phyloP scores from a whole-genome alignment of 2,329 filamentous ascomycete genomes.

The Calycina herbarum region DNA sequence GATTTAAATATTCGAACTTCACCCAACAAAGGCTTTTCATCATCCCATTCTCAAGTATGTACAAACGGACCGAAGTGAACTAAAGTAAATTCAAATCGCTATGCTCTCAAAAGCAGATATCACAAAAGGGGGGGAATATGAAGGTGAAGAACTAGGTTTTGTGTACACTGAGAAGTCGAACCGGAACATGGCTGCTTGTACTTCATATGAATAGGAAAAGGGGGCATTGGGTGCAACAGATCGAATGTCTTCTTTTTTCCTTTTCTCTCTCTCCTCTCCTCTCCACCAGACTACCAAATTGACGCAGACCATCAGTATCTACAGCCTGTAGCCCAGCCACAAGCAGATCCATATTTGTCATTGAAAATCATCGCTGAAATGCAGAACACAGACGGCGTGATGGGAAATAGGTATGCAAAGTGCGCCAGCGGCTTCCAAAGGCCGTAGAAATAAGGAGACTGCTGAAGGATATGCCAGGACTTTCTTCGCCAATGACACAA shows the following conservation, averaged over 20 bases:
- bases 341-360: constrained; percentile 32
- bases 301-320: constrained; percentile 28
- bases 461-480: constrained; percentile 30
- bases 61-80: constrained; percentile 28
- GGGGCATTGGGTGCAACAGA: constrained; percentile 31
- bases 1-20: neutral
- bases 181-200: constrained; percentile 15
- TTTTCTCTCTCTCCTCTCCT: constrained; percentile 31
- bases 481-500: constrained; percentile 28
- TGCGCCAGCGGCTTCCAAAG: constrained; percentile 31
- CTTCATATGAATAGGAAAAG: constrained; percentile 22
- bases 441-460: constrained; percentile 29
- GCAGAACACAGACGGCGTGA: constrained; percentile 19
- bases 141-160: constrained; percentile 17
- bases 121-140: constrained; percentile 21
- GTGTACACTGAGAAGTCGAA: constrained; percentile 21
- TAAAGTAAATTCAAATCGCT: constrained; percentile 28
- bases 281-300: constrained; percentile 30
- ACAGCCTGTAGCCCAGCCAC: constrained; percentile 31
- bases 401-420: constrained; percentile 33
- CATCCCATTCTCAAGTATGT: constrained; percentile 22
- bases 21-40: neutral
- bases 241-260: constrained; percentile 34
- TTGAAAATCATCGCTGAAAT: constrained; percentile 20
- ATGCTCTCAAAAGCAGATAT: constrained; percentile 22